phyloP scores from a whole-genome alignment of 306 rosid genomes.

The Abrus precatorius region DNA sequence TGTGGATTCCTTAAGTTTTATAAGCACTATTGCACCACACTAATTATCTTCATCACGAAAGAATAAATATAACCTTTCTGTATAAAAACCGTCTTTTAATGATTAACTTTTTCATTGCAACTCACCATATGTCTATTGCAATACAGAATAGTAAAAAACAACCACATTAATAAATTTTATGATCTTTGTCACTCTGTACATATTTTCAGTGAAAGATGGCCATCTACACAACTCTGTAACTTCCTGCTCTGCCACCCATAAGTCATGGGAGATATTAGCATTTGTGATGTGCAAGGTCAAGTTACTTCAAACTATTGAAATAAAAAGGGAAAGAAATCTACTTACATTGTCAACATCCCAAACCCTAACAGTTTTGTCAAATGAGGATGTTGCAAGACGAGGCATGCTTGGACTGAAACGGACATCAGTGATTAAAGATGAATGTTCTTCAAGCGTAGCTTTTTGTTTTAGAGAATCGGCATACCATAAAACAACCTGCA shows the following conservation, averaged over 20 bases:
- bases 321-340: conserved; percentile 42
- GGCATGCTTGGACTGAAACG: conserved; percentile 94
- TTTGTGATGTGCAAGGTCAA: not conserved
- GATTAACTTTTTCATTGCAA: conserved; percentile 13
- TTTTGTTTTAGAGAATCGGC: conserved; percentile 81
- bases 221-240: conserved; percentile 6
- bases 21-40: not conserved
- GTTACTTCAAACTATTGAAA: conserved; percentile 29
- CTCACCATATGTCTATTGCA: not conserved
- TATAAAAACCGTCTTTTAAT: not conserved
- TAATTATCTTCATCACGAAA: not conserved
- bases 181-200: conserved; percentile 12
- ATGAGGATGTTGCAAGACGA: conserved; percentile 95
- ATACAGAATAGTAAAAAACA: conserved; percentile 16
- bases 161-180: conserved; percentile 4
- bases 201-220: conserved; percentile 18
- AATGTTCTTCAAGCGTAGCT: conserved; percentile 85
- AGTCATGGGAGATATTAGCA: not conserved
- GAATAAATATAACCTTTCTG: conserved; percentile 20
- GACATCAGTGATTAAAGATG: conserved; percentile 86
- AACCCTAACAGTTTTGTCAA: conserved; percentile 95
- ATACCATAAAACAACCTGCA: conserved; percentile 94
- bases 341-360: conserved; percentile 99
- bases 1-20: conserved; percentile 12
- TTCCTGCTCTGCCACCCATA: not conserved